Evolutionary conservation across 305 asterid species (phyloP).

Genomic region (Galium porrigens): DNA sequence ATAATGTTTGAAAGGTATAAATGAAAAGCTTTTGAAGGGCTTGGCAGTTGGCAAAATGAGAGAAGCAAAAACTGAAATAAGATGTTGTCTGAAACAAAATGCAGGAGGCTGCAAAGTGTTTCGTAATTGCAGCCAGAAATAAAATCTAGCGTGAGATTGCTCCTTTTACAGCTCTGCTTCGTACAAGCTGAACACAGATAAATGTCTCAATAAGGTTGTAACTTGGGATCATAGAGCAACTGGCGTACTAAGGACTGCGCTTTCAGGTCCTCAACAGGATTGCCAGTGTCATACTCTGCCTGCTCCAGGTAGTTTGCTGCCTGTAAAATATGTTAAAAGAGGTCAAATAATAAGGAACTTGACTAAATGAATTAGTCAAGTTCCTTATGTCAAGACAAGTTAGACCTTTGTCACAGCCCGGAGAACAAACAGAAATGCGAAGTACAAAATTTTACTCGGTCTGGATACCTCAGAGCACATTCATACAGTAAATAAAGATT

Average conservation of each 20-base stretch:
- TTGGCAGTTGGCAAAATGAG: too few relatives aligned
- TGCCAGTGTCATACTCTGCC: conserved; percentile 73
- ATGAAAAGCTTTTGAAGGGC: too few relatives aligned
- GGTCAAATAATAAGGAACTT: conserved; percentile 4
- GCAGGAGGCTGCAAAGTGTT: too few relatives aligned
- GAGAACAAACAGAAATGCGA: conserved; percentile 81
- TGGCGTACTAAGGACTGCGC: conserved; percentile 61
- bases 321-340: conserved; percentile 26
- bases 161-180: too few relatives aligned
- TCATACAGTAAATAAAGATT: conserved; percentile 60
- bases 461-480: conserved; percentile 71
- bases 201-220: too few relatives aligned
- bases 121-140: too few relatives aligned
- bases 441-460: conserved; percentile 76
- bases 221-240: conserved; percentile 59
- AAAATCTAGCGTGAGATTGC: too few relatives aligned
- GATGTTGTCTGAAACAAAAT: too few relatives aligned
- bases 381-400: conserved; percentile 6
- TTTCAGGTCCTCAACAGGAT: conserved; percentile 61
- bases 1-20: too few relatives aligned
- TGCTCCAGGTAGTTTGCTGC: conserved; percentile 82
- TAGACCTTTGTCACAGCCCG: conserved; percentile 69
- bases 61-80: too few relatives aligned
- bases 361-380: conserved; percentile 1
- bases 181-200: too few relatives aligned